Conservation (phyloP, 2,329 filamentous ascomycete species). For the Parasarocladium wereldwijsianum region DNA sequence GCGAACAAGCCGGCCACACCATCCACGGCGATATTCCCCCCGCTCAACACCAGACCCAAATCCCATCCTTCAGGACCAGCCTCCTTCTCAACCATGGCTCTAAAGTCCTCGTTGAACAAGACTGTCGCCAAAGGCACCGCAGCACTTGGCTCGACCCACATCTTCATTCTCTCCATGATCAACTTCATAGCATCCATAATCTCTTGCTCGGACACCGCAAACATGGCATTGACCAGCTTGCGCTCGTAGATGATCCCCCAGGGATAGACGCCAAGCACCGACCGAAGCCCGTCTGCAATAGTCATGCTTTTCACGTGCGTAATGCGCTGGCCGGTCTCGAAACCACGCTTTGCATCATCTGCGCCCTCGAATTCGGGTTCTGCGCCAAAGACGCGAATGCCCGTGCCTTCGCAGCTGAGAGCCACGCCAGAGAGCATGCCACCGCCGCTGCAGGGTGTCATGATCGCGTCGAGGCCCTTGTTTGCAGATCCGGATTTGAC, state of each 20-base stretch:
- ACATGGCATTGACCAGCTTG: conserved; percentile 47
- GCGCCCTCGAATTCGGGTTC: conserved; percentile 63
- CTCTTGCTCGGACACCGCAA: conserved; percentile 56
- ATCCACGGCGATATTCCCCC: conserved; percentile 34
- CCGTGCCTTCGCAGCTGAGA: conserved; percentile 49
- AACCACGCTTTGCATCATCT: conserved; percentile 57
- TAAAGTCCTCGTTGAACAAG: conserved; percentile 64
- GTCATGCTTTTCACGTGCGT: conserved; percentile 54
- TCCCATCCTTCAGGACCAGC: conserved; percentile 54
- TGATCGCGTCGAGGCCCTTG: conserved; percentile 23
- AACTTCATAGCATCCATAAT: conserved; percentile 57
- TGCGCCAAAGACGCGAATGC: conserved; percentile 59
- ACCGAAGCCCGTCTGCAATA: conserved; percentile 66
- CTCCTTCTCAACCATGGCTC: conserved; percentile 45
- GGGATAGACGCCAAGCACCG: conserved; percentile 54
- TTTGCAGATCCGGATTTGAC: conserved; percentile 5
- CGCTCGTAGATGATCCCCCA: conserved; percentile 57
- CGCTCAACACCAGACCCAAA: conserved; percentile 34
- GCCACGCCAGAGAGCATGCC: conserved; percentile 56
- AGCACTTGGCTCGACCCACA: conserved; percentile 66
- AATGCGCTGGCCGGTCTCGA: conserved; percentile 45
- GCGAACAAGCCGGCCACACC: conserved; percentile 28
- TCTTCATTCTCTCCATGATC: conserved; percentile 66
- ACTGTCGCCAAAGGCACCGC: conserved; percentile 61
- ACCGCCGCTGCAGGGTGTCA: conserved; percentile 3